Evolutionary conservation across 495 filamentous ascomycete species (phyloP), one percentile per base, ranked within the genome.

Genomic region (Annulohypoxylon bovei): DNA sequence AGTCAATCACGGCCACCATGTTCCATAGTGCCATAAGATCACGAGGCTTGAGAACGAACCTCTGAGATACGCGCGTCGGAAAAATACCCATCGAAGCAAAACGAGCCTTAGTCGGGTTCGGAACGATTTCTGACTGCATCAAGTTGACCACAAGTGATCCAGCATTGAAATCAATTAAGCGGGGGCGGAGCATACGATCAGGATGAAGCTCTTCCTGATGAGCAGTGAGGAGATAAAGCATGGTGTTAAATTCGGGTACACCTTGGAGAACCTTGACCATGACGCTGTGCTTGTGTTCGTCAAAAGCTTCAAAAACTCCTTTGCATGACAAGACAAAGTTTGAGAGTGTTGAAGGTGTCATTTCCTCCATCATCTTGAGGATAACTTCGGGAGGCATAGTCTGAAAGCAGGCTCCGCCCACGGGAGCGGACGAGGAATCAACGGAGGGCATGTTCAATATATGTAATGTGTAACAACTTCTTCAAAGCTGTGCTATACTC

Each of bases 361-460:
- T 52, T 12, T 75, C 0, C 35, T 73, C 68, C 63, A 80, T 74
- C 12, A 83, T 76, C 7, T 79, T 69, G 37, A 80, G 65, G 6
- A 80, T 27, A 0, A 75, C 54, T 47, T 83, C 81, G 1, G 74
- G 60, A 0, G 78, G 76, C 0, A 81, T 11, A 7, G 12, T 12
- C 4, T 28, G 12, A 0, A 59, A 27, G 3, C 14, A 6, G 49
- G 12, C 1, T 46, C 35, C 9, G 6, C 8, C 20, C 27, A 4
- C n/a, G 7, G 14, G 49, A 14, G 25, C 16, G 25, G 28, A 6
- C 0, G 22, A 32, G 5, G 3, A 7, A 11, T 27, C 16, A 9
- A 20, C 11, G 37, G 39, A 27, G 1, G 44, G 18, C 56, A 67
- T 67, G 37, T 16, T 53, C n/a, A 35, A 47, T 49, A 4, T 42